phyloP scores from a whole-genome alignment of 495 filamentous ascomycete species.

The Podospora sp. region DNA sequence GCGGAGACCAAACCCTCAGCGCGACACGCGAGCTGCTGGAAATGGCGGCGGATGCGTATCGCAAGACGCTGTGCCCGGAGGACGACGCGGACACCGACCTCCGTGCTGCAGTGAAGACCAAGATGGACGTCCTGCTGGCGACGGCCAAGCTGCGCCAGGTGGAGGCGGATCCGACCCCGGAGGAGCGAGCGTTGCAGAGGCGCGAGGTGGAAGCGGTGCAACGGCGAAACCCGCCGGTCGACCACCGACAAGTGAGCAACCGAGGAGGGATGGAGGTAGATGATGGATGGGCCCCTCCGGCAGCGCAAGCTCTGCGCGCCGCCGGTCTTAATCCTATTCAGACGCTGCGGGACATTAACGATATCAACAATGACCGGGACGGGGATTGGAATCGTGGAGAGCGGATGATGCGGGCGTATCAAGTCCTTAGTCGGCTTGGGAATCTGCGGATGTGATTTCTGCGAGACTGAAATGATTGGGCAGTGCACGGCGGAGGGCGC shows the following conservation, averaged over 20 bases:
- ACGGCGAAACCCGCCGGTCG: no score
- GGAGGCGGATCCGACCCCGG: not conserved
- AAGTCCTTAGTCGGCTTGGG: not conserved
- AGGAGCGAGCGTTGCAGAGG: not conserved
- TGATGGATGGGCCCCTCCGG: not conserved
- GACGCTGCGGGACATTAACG: not conserved
- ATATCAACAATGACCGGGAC: not conserved
- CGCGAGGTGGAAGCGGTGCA: not conserved
- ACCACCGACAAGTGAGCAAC: no score
- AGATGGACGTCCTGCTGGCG: conserved; percentile 1
- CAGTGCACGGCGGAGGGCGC: no score
- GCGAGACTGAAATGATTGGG: no score
- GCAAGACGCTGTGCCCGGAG: conserved; percentile 1
- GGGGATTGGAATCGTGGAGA: not conserved
- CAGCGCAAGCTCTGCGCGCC: not conserved
- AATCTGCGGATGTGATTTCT: not conserved
- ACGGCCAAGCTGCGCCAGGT: not conserved
- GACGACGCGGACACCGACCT: not conserved
- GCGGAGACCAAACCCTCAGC: not conserved
- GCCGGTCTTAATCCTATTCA: not conserved
- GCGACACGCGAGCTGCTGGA: not conserved
- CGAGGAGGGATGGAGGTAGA: no score
- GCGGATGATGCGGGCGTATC: not conserved
- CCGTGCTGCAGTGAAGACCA: not conserved
- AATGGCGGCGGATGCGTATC: not conserved